Evolutionary conservation across 345 rosid species (phyloP).

Genomic region (Boechera divaricarpa): DNA sequence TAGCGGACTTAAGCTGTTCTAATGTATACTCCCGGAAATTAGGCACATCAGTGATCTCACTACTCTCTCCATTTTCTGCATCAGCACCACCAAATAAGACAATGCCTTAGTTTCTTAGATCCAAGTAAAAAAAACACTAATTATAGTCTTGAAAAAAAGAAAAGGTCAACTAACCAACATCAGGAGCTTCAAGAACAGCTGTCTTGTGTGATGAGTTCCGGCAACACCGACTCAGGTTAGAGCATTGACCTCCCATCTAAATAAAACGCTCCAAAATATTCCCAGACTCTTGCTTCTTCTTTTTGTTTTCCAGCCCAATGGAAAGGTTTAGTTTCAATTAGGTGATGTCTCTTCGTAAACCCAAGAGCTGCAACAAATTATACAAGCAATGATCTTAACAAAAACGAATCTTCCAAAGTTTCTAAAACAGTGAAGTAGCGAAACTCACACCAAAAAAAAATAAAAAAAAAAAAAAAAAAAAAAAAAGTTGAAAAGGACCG

Average conservation of each 20-base stretch:
- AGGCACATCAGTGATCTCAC: slow-evolving; percentile 52
- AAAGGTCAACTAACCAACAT: slow-evolving; percentile 58
- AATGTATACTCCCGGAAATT: slow-evolving; percentile 67
- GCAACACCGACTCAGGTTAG: slow-evolving; percentile 62
- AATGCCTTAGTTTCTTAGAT: slow-evolving; percentile 16
- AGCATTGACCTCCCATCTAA: slow-evolving; percentile 69
- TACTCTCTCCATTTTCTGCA: slow-evolving; percentile 60
- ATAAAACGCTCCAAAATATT: slow-evolving; percentile 18
- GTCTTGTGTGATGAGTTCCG: slow-evolving; percentile 66
- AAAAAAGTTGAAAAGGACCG: slow-evolving; percentile 7
- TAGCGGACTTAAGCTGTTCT: slow-evolving; percentile 77
- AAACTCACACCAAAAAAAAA: slow-evolving; percentile 10
- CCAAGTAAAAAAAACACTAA: slow-evolving; percentile 7
- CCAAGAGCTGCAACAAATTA: slow-evolving; percentile 32
- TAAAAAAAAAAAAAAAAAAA: not conserved
- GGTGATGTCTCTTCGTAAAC: slow-evolving; percentile 13
- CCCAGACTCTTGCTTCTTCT: not conserved
- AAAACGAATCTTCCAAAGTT: slow-evolving; percentile 21
- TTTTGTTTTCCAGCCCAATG: not conserved
- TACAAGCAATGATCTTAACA: slow-evolving; percentile 13
- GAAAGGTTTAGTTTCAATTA: slow-evolving; percentile 3
- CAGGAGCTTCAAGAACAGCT: slow-evolving; percentile 70
- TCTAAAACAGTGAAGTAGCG: not conserved
- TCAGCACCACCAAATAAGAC: slow-evolving; percentile 11
- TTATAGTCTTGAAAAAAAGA: not conserved